Base-by-base conservation (phyloP, 345 rosid species). In the Gossypium stocksii region DNA sequence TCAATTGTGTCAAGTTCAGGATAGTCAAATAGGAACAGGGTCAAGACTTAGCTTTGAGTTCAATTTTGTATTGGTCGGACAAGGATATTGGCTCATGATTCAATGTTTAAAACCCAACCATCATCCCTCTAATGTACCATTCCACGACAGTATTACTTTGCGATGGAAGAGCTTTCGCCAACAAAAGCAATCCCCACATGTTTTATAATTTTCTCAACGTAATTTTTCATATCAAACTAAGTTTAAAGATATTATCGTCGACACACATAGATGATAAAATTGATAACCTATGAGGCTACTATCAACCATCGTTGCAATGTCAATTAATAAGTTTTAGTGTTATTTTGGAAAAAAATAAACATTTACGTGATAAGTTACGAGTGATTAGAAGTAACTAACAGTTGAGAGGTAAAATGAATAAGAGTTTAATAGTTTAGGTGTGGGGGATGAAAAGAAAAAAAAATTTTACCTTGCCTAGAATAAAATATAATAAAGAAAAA, bases 91-190 rank as follows among this genome's bases (percentile, higher is more conserved):
- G 85, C 73, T 49, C 77, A 15, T 76, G 96, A 61, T 91, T 91
- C 62, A 89, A 83, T 80, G 56, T 54, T 0, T 82, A 82, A 57
- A 87, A 79, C 60, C 88, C 89, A 22, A 79, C 49, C 9, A 76
- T 78, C 9, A 83, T 82, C 11, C 93, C 98, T 7, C 87, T 94
- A 71, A 82, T 93, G 96, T 90, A 93, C 74, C 98, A 93, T 46
- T 91, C 98, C 25, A 48, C 97, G 1, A 93, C 94, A 3, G 22
- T 77, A 19, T 81, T 93, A 23, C 83, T 91, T 10, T 89, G 93
- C 0, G 96, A 91, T n/a, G 93, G 97, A 3, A 80, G 92, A 23
- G 88, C 88, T 43, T 90, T 93, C 1, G 92, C 90, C 6, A 93
- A 92, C 2, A 95, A 95, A 41, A 93, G 97, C 83, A 93, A 93